These are phyloP conservation scores for Microstegium vimineum DNA, from an alignment of 176 grass and related monocot genomes.

Conservation along the genomic window DNA sequence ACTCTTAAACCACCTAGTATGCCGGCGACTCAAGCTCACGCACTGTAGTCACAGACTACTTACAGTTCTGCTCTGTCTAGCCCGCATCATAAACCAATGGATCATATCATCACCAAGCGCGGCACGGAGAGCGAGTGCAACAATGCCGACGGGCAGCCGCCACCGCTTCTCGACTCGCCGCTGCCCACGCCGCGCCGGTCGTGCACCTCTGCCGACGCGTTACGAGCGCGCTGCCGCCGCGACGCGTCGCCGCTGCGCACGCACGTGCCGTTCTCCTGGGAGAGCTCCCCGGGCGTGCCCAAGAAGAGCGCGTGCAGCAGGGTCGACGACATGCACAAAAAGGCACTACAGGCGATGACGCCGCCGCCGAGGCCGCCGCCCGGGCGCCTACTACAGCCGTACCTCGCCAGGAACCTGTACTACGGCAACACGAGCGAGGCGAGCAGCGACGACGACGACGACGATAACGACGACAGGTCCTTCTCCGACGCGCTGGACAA, in stretches of 20 bases:
- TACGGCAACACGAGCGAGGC: slow-evolving; percentile 44
- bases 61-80: background rate
- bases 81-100: background rate
- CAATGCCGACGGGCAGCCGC: slow-evolving; percentile 13
- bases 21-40: background rate
- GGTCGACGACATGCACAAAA: slow-evolving; percentile 1
- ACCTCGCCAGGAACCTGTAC: slow-evolving; percentile 19
- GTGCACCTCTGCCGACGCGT: slow-evolving; percentile 30
- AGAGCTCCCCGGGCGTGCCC: slow-evolving; percentile 83
- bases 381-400: slow-evolving; percentile 27
- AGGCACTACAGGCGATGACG: slow-evolving; percentile 17
- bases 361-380: slow-evolving; percentile 59
- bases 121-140: slow-evolving; percentile 10
- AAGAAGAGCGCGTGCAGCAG: slow-evolving; percentile 30
- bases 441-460: slow-evolving; percentile 50
- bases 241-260: slow-evolving; percentile 45
- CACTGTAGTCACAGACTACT: too few relatives aligned
- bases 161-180: slow-evolving; percentile 68
- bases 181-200: slow-evolving; percentile 74
- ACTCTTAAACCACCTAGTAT: slow-evolving; percentile 35
- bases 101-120: slow-evolving; percentile 39
- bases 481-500: slow-evolving; percentile 72
- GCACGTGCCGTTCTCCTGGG: slow-evolving; percentile 87
- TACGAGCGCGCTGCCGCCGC: slow-evolving; percentile 27
- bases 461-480: slow-evolving; percentile 37